Evolutionary conservation across 805 yeast genomes (phyloP), one percentile per base, ranked within the genome.

Genomic region (Yarrowia phangngaensis): DNA sequence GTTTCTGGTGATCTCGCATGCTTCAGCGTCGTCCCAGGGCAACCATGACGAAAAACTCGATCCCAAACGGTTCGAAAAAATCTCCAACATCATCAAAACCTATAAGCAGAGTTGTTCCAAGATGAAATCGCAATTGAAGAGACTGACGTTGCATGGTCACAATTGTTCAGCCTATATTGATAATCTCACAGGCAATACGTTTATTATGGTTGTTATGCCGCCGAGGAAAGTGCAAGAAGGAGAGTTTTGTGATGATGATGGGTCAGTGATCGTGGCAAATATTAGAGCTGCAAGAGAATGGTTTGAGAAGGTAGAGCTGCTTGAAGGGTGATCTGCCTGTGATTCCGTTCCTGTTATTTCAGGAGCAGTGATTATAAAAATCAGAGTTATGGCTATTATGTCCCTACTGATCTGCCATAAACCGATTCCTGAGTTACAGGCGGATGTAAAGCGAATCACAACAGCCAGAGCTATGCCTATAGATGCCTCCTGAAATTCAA

Each of bases 11-110:
- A 82, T 84, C 19, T 80, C 89, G 4, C 72, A 71, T 36, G 65
- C 66, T 13, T 55, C 66, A 5, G 34, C 48, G 2, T 20, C 32
- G n/a, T 53, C 54, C 29, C 46, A 49, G 34, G 9, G 9, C 11
- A 32, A 49, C 13, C 22, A 17, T 22, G 34, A 38, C 17, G 51
- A 51, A 23, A 48, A 54, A 9, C 70, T 88, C 48, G 97, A 90
- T 59, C 95, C 97, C 5, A 87, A 90, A 58, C 71, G 97, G 58
- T 90, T 89, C 60, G 97, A 90, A 62, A 90, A 89, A 62, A 88
- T 90, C 17, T 84, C 95, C 17, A 89, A 87, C 63, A 88, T 90
- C 52, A 86, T 90, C 72, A 90, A 90, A 61, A 87, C 95, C 19
- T 90, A 85, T 66, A 88, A 92, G 60, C 97, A 90, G 65, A 84